Percentiles rank a stretch among this genome's conserved stretches.
Conservation (phyloP, 371 early-diverging fungal species). For the Mortierella sp. region DNA sequence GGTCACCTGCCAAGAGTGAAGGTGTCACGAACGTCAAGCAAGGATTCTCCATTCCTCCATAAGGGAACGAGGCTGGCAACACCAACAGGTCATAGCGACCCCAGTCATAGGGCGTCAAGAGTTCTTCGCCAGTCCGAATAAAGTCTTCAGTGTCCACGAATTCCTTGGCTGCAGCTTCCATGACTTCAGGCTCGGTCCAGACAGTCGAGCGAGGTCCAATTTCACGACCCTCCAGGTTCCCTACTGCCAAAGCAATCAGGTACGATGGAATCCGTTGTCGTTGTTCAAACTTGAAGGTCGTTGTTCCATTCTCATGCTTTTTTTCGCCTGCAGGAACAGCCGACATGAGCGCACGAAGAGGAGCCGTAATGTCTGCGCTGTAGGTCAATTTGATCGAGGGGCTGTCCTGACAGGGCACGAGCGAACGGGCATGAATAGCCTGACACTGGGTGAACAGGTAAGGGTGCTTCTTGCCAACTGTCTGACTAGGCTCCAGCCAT, state of each 20-base stretch:
- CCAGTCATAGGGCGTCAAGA: conserved; percentile 95
- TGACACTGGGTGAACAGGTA: conserved; percentile 98
- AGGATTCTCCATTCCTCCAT: conserved; percentile 99
- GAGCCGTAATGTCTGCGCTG: conserved; percentile 80
- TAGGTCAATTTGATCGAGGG: conserved; percentile 93
- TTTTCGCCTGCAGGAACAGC: conserved; percentile 66
- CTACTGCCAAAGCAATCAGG: conserved; percentile 94
- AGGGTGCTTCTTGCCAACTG: conserved; percentile 92
- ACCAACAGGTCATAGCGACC: conserved; percentile 96
- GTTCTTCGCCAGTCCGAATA: conserved; percentile 84
- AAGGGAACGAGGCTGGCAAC: conserved; percentile 82
- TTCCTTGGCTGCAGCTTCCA: conserved; percentile 94
- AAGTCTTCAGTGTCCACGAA: conserved; percentile 94
- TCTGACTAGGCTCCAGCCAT: conserved; percentile 93
- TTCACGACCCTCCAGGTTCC: conserved; percentile 80
- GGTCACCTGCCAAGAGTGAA: conserved; percentile 93
- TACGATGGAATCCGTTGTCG: conserved; percentile 87
- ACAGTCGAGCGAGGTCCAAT: conserved; percentile 95
- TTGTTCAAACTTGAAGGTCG: conserved; percentile 78
- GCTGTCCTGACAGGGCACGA: conserved; percentile 94
- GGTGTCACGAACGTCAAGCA: conserved; percentile 92
- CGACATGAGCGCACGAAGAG: conserved; percentile 77
- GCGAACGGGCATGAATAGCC: conserved; percentile 93
- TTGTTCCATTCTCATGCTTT: conserved; percentile 53
- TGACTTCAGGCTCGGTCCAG: conserved; percentile 94